Base-by-base conservation (phyloP, 129 eudicot species). In the Rutidosis leptorrhynchoides region DNA sequence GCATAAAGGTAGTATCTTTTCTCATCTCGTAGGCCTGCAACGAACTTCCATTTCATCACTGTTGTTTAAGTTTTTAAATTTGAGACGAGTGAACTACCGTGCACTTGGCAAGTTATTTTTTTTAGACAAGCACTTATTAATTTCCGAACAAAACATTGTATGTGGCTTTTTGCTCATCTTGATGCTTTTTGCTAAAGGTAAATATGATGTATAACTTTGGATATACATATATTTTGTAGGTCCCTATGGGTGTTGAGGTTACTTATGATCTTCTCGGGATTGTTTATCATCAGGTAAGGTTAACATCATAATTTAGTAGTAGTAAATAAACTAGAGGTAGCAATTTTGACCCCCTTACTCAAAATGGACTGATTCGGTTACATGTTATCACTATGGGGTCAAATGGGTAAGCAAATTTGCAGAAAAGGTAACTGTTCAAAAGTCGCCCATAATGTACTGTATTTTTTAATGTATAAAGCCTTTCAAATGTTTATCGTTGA, bases 191-290 rank as follows among this genome's bases (percentile, higher is more conserved):
- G 15, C 14, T 58, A 46, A 37, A 58, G 53, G 67, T 37, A 20
- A 60, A 20, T 59, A 12, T 40, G n/a, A 61, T 29, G 4, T 14
- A n/a, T 40, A 51, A 49, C 55, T 4, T 4, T 66, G 70, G 19
- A 43, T 23, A 16, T 7, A 42, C 33, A 25, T 10, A 21, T 62
- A 24, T 17, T 8, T 5, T 93, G 76, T 68, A 93, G 98, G 84
- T 93, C 49, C 83, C 74, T 10, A 78, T 89, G 92, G 98, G 98
- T 46, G 67, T 93, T 48, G 98, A 88, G 86, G 87, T 93, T 49
- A 70, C 92, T 27, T 93, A 72, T 83, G 96, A 89, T 75, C 96
- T 86, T 57, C 64, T 88, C 77, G 98, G 98, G 73, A 81, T 86
- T 26, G 70, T 89, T 40, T 93, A 93, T 79, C 96, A 89, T 84